Conservation (phyloP, 176 grass and related monocot species). For the Triticum timopheevii region DNA sequence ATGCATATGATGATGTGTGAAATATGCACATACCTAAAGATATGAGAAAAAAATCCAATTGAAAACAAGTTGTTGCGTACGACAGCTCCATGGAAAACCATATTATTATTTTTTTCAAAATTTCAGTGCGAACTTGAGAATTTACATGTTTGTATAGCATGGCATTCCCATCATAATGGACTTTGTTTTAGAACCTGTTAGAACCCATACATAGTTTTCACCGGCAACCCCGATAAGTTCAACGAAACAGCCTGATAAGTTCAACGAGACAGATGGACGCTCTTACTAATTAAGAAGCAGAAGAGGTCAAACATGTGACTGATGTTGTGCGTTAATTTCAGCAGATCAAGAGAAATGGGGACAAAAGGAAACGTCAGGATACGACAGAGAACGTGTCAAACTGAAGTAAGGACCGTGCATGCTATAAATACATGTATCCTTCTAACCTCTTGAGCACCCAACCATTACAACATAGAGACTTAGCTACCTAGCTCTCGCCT, state of each 20-base stretch:
- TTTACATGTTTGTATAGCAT: too few relatives aligned
- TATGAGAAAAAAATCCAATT: too few relatives aligned
- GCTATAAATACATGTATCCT: constrained; percentile 9
- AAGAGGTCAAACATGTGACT: background rate
- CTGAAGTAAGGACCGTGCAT: background rate
- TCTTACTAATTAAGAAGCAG: background rate
- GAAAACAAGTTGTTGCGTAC: too few relatives aligned
- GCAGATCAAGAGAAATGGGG: background rate
- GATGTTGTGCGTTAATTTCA: background rate
- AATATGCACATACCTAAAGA: too few relatives aligned
- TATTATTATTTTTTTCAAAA: too few relatives aligned
- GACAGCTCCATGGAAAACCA: too few relatives aligned
- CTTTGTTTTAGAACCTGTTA: too few relatives aligned
- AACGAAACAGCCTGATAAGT: background rate
- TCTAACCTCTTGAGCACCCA: background rate
- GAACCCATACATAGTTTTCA: too few relatives aligned
- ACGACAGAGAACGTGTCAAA: background rate
- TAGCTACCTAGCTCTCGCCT: background rate
- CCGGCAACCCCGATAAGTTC: background rate
- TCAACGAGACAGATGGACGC: background rate
- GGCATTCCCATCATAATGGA: too few relatives aligned
- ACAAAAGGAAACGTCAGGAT: background rate
- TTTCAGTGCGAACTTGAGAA: too few relatives aligned
- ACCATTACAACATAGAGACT: background rate
- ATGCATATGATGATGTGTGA: too few relatives aligned